Percentiles rank a stretch among this genome's conserved stretches.
These are phyloP conservation scores for Emmonsiellopsis sp. DNA, from an alignment of 2,329 filamentous ascomycete species.

Conservation along the genomic window DNA sequence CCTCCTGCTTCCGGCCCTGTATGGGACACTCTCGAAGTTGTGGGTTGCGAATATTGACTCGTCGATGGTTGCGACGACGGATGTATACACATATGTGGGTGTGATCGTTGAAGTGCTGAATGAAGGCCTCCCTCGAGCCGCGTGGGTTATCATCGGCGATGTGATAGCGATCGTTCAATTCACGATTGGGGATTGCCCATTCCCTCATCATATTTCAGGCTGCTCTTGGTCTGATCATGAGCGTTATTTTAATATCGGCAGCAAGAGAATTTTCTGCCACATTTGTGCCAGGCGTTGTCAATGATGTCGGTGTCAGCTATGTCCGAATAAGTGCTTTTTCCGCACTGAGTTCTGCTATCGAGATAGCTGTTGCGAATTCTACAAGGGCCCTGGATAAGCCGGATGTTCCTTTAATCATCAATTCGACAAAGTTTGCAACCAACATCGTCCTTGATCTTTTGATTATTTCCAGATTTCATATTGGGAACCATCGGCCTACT, in stretches of 20 bases:
- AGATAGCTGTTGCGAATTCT: slow-evolving; percentile 51
- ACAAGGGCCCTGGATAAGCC: slow-evolving; percentile 60
- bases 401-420: slow-evolving; percentile 60
- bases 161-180: slow-evolving; percentile 39
- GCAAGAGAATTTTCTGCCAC: slow-evolving; percentile 46
- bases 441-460: slow-evolving; percentile 61
- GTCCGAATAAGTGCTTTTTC: slow-evolving; percentile 56
- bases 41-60: slow-evolving; percentile 62
- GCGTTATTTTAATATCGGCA: slow-evolving; percentile 47
- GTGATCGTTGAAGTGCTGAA: slow-evolving; percentile 60
- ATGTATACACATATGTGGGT: slow-evolving; percentile 60
- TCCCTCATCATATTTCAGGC: slow-evolving; percentile 49
- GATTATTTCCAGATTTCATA: slow-evolving; percentile 56
- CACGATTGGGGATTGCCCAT: slow-evolving; percentile 51
- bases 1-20: slow-evolving; percentile 58
- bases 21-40: slow-evolving; percentile 57
- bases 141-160: slow-evolving; percentile 62
- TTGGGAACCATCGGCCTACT: slow-evolving; percentile 44
- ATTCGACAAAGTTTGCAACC: slow-evolving; percentile 50
- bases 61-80: slow-evolving; percentile 52
- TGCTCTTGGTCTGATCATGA: slow-evolving; percentile 49
- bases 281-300: slow-evolving; percentile 54
- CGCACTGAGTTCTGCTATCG: slow-evolving; percentile 51
- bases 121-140: slow-evolving; percentile 59
- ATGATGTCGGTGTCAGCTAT: slow-evolving; percentile 51